Evolutionary conservation across 1,284 basidiomycete genomes (phyloP).

Genomic region (Ceratobasidium sp.): DNA sequence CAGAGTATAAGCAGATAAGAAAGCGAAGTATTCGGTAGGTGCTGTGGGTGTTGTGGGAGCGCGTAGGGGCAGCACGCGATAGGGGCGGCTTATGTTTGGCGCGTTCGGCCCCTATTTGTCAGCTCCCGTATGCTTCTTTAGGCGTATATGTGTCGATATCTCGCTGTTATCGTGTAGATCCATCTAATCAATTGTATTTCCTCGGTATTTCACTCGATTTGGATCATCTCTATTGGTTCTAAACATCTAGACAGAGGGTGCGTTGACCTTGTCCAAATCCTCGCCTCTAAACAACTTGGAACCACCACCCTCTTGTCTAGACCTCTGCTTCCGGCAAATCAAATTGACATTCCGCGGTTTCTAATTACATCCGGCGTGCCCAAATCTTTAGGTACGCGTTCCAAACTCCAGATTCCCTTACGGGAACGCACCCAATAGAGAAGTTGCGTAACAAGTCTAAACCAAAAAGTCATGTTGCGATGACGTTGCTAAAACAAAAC

Average conservation of each 20-base stretch:
- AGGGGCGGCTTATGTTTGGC: background rate
- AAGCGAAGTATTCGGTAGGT: background rate
- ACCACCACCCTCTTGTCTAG: background rate
- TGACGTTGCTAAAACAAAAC: no score
- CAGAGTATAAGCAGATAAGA: no score
- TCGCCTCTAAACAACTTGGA: background rate
- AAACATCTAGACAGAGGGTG: background rate
- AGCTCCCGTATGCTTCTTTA: background rate
- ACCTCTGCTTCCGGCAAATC: background rate
- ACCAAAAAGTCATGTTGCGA: no score
- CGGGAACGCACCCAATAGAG: constrained; percentile 1
- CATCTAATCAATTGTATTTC: no score
- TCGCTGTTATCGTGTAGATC: background rate
- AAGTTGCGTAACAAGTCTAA: no score
- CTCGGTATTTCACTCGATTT: no score
- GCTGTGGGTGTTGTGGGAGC: background rate
- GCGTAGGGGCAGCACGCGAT: background rate
- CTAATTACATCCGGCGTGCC: background rate
- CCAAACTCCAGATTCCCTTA: background rate
- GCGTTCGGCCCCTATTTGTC: background rate
- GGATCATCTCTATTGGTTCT: no score
- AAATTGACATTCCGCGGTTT: background rate
- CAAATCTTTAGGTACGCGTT: background rate
- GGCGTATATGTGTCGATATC: background rate
- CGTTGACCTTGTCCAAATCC: background rate